These are phyloP conservation scores for Mortierella sp. DNA, from an alignment of 371 early-diverging fungal genomes.

Conservation along the genomic window DNA sequence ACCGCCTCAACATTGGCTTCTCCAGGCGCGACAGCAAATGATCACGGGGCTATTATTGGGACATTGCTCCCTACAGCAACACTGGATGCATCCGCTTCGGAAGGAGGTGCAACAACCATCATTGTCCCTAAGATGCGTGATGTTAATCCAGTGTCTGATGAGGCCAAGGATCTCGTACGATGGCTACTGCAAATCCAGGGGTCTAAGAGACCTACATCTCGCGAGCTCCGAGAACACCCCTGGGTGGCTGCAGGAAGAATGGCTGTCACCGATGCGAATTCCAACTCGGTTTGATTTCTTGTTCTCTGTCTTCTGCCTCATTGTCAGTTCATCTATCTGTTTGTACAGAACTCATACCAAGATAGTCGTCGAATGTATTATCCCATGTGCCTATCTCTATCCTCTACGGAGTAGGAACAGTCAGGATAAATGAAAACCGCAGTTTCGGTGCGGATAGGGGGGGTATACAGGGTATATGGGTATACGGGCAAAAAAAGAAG, in stretches of 20 bases:
- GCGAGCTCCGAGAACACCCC: constrained; percentile 24
- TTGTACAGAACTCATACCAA: too few relatives aligned
- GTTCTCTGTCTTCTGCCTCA: too few relatives aligned
- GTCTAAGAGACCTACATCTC: constrained; percentile 27
- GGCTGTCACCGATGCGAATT: background rate
- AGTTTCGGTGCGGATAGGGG: too few relatives aligned
- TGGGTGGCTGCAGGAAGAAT: constrained; percentile 34
- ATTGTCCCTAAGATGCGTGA: constrained; percentile 45
- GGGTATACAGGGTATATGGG: too few relatives aligned
- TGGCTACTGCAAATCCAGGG: constrained; percentile 39
- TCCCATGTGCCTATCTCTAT: too few relatives aligned
- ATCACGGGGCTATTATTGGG: background rate
- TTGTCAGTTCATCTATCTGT: too few relatives aligned
- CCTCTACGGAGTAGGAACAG: too few relatives aligned
- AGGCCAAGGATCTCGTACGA: constrained; percentile 39
- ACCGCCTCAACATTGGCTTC: constrained; percentile 8
- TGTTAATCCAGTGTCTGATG: constrained; percentile 29
- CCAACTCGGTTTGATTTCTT: too few relatives aligned
- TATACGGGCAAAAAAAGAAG: too few relatives aligned
- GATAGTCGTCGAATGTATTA: too few relatives aligned
- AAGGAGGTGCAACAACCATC: constrained; percentile 1
- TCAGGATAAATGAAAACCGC: too few relatives aligned
- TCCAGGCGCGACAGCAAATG: background rate
- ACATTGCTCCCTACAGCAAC: constrained; percentile 7
- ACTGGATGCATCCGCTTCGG: background rate